These are phyloP conservation scores for Aquilaria malaccensis DNA, from an alignment of 345 rosid genomes.

Conservation along the genomic window DNA sequence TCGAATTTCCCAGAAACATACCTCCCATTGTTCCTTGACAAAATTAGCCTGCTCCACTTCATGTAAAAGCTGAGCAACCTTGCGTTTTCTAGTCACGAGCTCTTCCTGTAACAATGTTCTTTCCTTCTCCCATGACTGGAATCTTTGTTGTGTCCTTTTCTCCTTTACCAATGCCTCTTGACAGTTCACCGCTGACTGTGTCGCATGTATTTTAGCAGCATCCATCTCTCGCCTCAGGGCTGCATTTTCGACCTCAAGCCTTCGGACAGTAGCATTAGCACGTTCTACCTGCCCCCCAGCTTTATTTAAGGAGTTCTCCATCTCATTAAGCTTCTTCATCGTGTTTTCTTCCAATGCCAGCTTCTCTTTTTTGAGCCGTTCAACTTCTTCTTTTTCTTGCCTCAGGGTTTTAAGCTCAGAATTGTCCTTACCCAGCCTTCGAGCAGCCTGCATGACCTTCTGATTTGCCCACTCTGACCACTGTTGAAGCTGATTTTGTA, in stretches of 20 bases:
- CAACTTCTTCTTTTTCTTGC: slow-evolving; percentile 88
- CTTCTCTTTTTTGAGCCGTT: slow-evolving; percentile 78
- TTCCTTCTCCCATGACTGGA: slow-evolving; percentile 81
- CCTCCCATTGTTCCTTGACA: slow-evolving; percentile 46
- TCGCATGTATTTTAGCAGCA: slow-evolving; percentile 57
- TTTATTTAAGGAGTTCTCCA: slow-evolving; percentile 73
- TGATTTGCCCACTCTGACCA: slow-evolving; percentile 98
- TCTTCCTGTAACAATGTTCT: slow-evolving; percentile 66
- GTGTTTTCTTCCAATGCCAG: slow-evolving; percentile 66
- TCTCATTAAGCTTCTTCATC: slow-evolving; percentile 78
- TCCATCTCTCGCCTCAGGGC: slow-evolving; percentile 65
- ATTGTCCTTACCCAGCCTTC: slow-evolving; percentile 75
- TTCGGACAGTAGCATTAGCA: slow-evolving; percentile 60
- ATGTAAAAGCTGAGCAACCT: slow-evolving; percentile 36
- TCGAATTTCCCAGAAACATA: slow-evolving; percentile 19
- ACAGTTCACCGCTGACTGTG: slow-evolving; percentile 64
- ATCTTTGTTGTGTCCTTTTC: slow-evolving; percentile 50
- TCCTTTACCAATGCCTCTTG: slow-evolving; percentile 73
- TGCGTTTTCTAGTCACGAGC: slow-evolving; percentile 49
- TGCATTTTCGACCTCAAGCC: slow-evolving; percentile 76
- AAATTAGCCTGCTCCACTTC: slow-evolving; percentile 48
- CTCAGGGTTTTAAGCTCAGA: slow-evolving; percentile 75
- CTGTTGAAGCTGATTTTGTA: slow-evolving; percentile 69
- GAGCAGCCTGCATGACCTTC: slow-evolving; percentile 96
- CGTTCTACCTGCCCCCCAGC: slow-evolving; percentile 76